Base-by-base conservation (phyloP, 257 asterid species). In the Thymus mandschuricus region DNA sequence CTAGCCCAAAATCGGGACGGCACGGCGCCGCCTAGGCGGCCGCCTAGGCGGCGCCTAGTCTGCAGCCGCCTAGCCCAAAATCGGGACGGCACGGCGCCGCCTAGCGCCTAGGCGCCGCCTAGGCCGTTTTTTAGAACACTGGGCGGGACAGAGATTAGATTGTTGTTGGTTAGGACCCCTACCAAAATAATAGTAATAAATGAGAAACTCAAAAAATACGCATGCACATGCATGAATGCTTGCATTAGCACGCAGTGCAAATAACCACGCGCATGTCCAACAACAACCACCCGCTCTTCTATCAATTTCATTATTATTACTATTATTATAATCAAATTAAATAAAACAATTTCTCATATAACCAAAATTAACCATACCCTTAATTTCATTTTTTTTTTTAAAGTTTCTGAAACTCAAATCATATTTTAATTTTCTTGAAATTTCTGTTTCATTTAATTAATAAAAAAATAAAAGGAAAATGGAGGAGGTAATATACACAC, bases 151-250 rank as follows among this genome's bases (percentile, higher is more conserved):
- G 21, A 21, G 21, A 21, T 21, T 21, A 21, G 21, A 8, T 67
- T 29, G 73, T 43, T 46, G 81, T 71, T 67, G 73, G 68, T 64
- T 7, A 41, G 65, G 64, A 40, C 64, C 65, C 73, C 40, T 54
- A 68, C 12, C 12, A 4, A 11, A 45, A 45, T 3, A 45, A 3
- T 45, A 44, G 49, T 44, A 8, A 72, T 54, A 45, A 49, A 67
- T 63, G 48, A 73, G 58, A 73, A 44, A 69, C 51, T 54, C 54
- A 72, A 57, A 68, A 62, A 8, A 51, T 61, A 74, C 82, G 82
- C 78, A 81, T 75, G 83, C 82, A 78, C 73, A 78, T 74, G 82
- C 76, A 81, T 61, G 64, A 60, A 73, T 70, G 77, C 64, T 51
- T 73, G 80, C 80, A 71, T 54, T 54, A 64, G 72, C 82, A 72